Percentiles rank a stretch among this genome's conserved stretches.
These are phyloP conservation scores for Leccinum subgranulosum DNA, from an alignment of 768 basidiomycete genomes.

Conservation along the genomic window DNA sequence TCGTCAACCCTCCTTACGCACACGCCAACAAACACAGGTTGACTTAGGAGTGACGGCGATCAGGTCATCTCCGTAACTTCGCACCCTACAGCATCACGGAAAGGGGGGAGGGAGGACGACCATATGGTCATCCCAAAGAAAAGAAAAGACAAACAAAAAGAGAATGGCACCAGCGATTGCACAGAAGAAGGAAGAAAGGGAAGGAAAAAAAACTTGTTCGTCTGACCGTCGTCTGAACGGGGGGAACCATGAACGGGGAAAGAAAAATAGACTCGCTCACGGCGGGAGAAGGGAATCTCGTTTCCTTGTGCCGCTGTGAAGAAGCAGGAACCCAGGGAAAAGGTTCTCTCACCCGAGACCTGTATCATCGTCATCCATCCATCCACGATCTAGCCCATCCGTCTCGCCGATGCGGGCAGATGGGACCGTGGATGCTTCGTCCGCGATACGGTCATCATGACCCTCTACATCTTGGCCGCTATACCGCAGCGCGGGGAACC, in stretches of 20 bases:
- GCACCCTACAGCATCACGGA: slow-evolving; percentile 16
- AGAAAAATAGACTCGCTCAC: not conserved
- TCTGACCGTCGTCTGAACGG: slow-evolving; percentile 3
- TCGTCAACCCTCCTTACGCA: slow-evolving; percentile 12
- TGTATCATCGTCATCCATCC: not conserved
- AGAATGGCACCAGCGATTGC: not conserved
- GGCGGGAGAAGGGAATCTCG: not conserved
- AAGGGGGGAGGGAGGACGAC: slow-evolving; percentile 7
- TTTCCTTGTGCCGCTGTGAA: slow-evolving; percentile 3
- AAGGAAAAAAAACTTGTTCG: not conserved
- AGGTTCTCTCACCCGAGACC: slow-evolving; percentile 1
- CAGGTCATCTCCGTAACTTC: slow-evolving; percentile 32
- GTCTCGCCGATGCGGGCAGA: slow-evolving; percentile 14
- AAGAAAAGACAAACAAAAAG: not conserved
- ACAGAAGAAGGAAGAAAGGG: not conserved
- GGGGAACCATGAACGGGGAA: slow-evolving; percentile 5
- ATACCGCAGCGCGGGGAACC: slow-evolving; percentile 7
- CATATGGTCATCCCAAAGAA: not conserved
- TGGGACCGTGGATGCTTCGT: slow-evolving; percentile 2
- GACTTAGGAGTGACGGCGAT: slow-evolving; percentile 27
- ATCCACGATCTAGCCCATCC: slow-evolving; percentile 1
- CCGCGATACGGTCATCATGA: not conserved
- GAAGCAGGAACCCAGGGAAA: slow-evolving; percentile 4
- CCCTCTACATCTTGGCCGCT: slow-evolving; percentile 16
- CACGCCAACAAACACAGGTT: slow-evolving; percentile 13